Percentiles rank a stretch among this genome's conserved stretches.
Conservation (phyloP, 768 basidiomycete genomes). For the Kwoniella botswanensis region DNA sequence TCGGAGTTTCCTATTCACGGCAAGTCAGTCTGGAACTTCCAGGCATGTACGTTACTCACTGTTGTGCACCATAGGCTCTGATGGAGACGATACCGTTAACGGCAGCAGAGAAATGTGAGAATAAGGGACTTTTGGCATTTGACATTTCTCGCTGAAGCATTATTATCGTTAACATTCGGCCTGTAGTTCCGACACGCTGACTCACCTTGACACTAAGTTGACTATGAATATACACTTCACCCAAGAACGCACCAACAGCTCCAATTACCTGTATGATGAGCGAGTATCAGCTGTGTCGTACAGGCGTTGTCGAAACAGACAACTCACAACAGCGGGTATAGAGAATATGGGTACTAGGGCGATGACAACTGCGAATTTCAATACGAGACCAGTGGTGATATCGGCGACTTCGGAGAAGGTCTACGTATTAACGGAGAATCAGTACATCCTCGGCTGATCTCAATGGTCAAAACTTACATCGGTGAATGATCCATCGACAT, state of each 20-base stretch:
- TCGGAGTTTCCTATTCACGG: conserved; percentile 58
- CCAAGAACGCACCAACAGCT: conserved; percentile 62
- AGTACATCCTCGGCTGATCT: background rate
- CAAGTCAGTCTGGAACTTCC: background rate
- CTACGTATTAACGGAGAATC: conserved; percentile 1
- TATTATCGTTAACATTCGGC: background rate
- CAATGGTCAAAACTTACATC: conserved; percentile 29
- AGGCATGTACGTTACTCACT: conserved; percentile 25
- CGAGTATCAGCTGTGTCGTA: background rate
- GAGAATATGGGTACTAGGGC: conserved; percentile 52
- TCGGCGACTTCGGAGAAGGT: conserved; percentile 45
- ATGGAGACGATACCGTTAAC: conserved; percentile 67
- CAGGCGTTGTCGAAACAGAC: background rate
- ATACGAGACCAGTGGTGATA: conserved; percentile 41
- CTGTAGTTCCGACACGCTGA: background rate
- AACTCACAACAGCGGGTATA: conserved; percentile 43
- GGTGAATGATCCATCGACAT: conserved; percentile 47
- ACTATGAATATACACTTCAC: conserved; percentile 65
- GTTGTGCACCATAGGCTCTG: conserved; percentile 70
- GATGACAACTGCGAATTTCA: conserved; percentile 53
- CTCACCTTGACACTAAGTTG: conserved; percentile 65
- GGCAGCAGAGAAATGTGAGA: conserved; percentile 66
- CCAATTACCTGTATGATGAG: conserved; percentile 38
- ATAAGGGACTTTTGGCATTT: conserved; percentile 63
- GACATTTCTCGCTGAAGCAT: conserved; percentile 62